phyloP scores from a whole-genome alignment of 2,329 filamentous ascomycete genomes.

The Gremmenia infestans region DNA sequence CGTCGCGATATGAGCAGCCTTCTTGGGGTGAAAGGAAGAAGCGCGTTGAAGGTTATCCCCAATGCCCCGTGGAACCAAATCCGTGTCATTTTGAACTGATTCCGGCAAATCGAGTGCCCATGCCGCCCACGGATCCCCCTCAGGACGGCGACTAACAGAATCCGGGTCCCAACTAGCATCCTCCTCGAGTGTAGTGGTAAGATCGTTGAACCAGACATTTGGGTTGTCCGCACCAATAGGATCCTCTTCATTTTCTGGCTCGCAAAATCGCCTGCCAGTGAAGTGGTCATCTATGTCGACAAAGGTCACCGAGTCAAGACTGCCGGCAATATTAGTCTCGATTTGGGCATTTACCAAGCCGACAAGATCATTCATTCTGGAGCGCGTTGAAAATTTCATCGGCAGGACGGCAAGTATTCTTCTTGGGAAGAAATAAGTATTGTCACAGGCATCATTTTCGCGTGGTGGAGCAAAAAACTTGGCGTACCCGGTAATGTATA shows the following conservation, averaged over 20 bases:
- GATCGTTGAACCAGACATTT: background rate
- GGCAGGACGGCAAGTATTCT: background rate
- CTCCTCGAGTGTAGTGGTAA: background rate
- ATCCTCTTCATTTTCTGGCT: background rate
- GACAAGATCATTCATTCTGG: background rate
- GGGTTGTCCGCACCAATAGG: background rate
- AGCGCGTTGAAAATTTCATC: background rate
- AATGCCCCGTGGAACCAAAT: background rate
- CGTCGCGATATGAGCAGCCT: background rate
- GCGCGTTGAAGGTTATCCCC: background rate
- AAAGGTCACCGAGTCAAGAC: background rate
- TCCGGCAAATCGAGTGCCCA: background rate
- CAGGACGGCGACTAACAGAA: background rate
- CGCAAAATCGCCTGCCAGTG: background rate
- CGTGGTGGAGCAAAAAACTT: background rate
- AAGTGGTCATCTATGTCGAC: background rate
- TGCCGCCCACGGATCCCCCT: background rate
- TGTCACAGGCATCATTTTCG: background rate
- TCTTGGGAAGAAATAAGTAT: background rate
- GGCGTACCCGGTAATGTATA: background rate
- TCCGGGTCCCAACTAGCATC: background rate
- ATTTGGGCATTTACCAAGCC: background rate
- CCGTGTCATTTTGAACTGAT: background rate
- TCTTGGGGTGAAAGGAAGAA: background rate
- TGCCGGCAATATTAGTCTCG: background rate